Conservation (phyloP, 2,329 filamentous ascomycete species). For the Neocucurbitaria cava region DNA sequence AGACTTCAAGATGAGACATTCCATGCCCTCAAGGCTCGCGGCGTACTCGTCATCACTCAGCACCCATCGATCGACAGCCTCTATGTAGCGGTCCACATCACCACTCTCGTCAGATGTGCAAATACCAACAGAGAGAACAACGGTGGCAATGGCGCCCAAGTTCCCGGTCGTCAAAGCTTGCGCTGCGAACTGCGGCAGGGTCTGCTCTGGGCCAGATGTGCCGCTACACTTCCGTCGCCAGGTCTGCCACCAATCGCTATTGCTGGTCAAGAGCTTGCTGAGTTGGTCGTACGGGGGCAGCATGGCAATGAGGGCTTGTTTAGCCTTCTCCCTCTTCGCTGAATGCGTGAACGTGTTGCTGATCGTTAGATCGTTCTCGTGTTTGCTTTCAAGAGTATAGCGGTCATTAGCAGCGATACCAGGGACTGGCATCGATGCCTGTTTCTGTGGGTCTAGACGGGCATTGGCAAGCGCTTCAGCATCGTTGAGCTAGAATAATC, state of each 20-base stretch:
- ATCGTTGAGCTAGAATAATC: slow-evolving; percentile 41
- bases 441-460: slow-evolving; percentile 27
- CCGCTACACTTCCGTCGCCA: slow-evolving; percentile 53
- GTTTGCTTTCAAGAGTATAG: slow-evolving; percentile 40
- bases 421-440: slow-evolving; percentile 23
- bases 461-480: slow-evolving; percentile 41
- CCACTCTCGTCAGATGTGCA: slow-evolving; percentile 51
- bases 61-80: slow-evolving; percentile 57
- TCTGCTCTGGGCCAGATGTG: slow-evolving; percentile 48
- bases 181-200: slow-evolving; percentile 50
- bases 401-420: slow-evolving; percentile 21
- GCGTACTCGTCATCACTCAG: slow-evolving; percentile 59
- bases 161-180: slow-evolving; percentile 54
- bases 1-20: slow-evolving; percentile 59
- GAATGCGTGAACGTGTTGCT: slow-evolving; percentile 25
- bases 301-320: slow-evolving; percentile 43
- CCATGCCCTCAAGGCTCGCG: slow-evolving; percentile 60
- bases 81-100: slow-evolving; percentile 56
- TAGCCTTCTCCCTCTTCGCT: slow-evolving; percentile 45
- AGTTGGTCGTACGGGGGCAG: slow-evolving; percentile 47
- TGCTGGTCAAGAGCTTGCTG: slow-evolving; percentile 40
- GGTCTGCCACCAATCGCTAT: slow-evolving; percentile 52
- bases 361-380: slow-evolving; percentile 36
- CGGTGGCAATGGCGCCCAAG: slow-evolving; percentile 46
- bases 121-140: slow-evolving; percentile 48